Percentiles rank a stretch among this genome's conserved stretches.
Evolutionary conservation across 352 stramenopile species (phyloP).

Genomic region (Pythium graminicola): DNA sequence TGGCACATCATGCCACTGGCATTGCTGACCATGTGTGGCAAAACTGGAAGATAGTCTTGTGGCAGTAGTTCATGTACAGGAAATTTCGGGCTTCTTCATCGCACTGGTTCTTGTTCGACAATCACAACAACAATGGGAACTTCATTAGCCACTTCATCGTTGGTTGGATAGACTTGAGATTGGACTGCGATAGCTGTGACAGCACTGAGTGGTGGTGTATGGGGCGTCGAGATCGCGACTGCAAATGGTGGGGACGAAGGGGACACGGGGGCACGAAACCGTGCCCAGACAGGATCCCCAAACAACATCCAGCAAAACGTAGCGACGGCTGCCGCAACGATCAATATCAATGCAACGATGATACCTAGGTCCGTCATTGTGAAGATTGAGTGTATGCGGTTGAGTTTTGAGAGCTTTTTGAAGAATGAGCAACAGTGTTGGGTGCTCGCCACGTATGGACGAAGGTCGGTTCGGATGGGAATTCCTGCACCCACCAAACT

Average conservation of each 20-base stretch:
- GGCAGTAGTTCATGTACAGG: no score
- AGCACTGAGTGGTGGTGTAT: neutral
- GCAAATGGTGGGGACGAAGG: neutral
- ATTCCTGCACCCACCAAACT: no score
- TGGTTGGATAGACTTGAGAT: no score
- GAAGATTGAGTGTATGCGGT: no score
- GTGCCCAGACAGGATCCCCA: slow-evolving; percentile 9
- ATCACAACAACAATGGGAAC: neutral
- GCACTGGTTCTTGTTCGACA: neutral
- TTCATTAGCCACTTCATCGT: no score
- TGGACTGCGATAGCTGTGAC: no score
- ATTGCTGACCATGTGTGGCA: no score
- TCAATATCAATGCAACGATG: neutral
- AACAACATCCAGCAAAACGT: slow-evolving; percentile 18
- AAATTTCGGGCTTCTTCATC: neutral
- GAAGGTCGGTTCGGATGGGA: no score
- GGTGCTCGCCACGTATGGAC: no score
- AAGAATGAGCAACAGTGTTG: neutral
- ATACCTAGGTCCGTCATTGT: slow-evolving; percentile 9
- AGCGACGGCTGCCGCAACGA: neutral
- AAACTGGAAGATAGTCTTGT: no score
- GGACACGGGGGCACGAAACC: neutral
- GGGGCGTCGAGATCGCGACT: neutral
- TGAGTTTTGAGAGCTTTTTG: no score
- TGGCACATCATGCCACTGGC: no score